A percentile compares a stretch with the other conserved stretches of the same genome.
These are phyloP conservation scores for Spongospora subterranea DNA, from an alignment of 208 protist genomes.

Conservation along the genomic window DNA sequence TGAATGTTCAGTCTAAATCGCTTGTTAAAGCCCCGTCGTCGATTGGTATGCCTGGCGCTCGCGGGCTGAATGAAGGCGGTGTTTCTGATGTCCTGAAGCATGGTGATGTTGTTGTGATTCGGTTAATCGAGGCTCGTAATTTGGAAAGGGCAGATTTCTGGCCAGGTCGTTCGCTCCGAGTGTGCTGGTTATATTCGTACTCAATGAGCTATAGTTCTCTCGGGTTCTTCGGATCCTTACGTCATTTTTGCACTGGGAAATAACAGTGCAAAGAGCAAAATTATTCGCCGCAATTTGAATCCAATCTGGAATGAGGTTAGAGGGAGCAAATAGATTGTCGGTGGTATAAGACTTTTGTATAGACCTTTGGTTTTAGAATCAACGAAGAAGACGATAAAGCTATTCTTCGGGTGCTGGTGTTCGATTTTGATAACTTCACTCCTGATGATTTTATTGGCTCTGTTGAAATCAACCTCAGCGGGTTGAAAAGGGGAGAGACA, in stretches of 20 bases:
- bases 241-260: slow-evolving; percentile 46
- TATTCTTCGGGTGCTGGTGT: slow-evolving; percentile 1
- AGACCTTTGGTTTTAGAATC: slow-evolving; percentile 49
- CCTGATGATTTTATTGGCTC: slow-evolving; percentile 40
- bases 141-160: slow-evolving; percentile 14
- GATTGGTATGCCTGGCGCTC: too few relatives aligned
- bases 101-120: slow-evolving; percentile 1
- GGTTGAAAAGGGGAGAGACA: background rate
- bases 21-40: too few relatives aligned
- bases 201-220: background rate
- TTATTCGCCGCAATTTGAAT: slow-evolving; percentile 34
- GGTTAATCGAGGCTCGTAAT: slow-evolving; percentile 13
- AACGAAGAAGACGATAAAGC: slow-evolving; percentile 43
- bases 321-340: too few relatives aligned
- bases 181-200: background rate
- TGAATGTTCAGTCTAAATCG: too few relatives aligned
- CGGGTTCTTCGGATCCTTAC: background rate
- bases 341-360: too few relatives aligned
- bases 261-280: slow-evolving; percentile 53
- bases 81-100: slow-evolving; percentile 43
- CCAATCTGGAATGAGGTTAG: slow-evolving; percentile 43
- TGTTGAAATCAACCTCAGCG: slow-evolving; percentile 40
- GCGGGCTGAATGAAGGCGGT: slow-evolving; percentile 28
- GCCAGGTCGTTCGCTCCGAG: background rate
- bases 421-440: slow-evolving; percentile 55